Evolutionary conservation across 495 filamentous ascomycete species (phyloP).

Genomic region (Aspergillus sclerotiicarbonarius): DNA sequence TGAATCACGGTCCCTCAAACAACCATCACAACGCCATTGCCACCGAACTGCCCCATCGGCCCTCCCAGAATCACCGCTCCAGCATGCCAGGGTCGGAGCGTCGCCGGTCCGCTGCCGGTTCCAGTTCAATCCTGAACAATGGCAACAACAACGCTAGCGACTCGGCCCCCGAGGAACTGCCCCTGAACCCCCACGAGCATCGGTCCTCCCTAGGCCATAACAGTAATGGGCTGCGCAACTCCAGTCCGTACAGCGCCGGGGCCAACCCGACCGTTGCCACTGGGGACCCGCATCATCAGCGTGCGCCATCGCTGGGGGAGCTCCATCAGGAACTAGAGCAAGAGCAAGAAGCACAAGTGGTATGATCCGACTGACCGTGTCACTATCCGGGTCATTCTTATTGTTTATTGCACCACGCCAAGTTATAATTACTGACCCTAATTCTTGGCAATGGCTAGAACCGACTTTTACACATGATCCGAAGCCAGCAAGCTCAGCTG

Average conservation of each 20-base stretch:
- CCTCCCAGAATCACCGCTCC: constrained; percentile 51
- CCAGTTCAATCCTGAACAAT: constrained; percentile 74
- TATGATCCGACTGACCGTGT: constrained; percentile 25
- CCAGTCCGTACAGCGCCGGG: constrained; percentile 57
- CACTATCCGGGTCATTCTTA: neutral
- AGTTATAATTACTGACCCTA: neutral
- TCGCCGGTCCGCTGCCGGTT: constrained; percentile 63
- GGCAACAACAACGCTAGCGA: constrained; percentile 29
- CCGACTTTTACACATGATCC: constrained; percentile 84
- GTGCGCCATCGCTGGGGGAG: constrained; percentile 83
- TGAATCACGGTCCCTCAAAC: constrained; percentile 25
- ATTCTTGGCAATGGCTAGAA: constrained; percentile 54
- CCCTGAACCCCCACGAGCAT: constrained; percentile 28
- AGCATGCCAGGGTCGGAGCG: constrained; percentile 46
- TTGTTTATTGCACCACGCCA: neutral
- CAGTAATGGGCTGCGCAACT: constrained; percentile 48
- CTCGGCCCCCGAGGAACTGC: constrained; percentile 50
- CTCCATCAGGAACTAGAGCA: constrained; percentile 92
- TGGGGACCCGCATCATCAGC: constrained; percentile 62
- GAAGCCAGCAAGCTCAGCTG: constrained; percentile 81
- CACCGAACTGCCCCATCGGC: constrained; percentile 44
- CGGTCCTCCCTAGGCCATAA: constrained; percentile 46
- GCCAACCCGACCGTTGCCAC: constrained; percentile 57
- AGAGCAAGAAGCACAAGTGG: constrained; percentile 94
- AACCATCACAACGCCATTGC: constrained; percentile 6